Conservation (phyloP, 202 grass and related monocot genomes). For the Schoenoplectus tabernaemontani region DNA sequence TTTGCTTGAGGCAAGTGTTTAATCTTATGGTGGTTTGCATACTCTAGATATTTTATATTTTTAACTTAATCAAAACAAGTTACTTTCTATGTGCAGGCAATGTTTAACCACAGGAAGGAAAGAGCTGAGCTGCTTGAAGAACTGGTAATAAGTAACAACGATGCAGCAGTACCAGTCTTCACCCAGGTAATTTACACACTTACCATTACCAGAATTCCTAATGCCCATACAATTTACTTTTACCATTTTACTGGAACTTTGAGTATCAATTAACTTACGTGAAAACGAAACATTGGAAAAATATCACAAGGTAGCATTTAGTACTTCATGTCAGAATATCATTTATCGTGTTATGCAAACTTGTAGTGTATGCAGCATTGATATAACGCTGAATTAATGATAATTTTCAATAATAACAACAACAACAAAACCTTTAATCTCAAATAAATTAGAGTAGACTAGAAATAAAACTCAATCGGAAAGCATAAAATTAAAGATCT, state of each 20-base stretch:
- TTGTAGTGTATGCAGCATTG: not conserved
- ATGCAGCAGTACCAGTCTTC: slow-evolving; percentile 51
- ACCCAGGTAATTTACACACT: slow-evolving; percentile 36
- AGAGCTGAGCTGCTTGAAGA: slow-evolving; percentile 78
- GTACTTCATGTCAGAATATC: not conserved
- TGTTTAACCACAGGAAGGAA: slow-evolving; percentile 87
- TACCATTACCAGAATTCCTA: not conserved
- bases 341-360: no score
- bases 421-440: no score
- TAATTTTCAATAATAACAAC: no score
- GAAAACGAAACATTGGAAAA: not conserved
- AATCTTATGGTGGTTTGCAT: no score
- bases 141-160: slow-evolving; percentile 83
- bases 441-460: no score
- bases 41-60: no score
- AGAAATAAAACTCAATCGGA: no score
- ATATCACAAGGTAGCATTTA: not conserved
- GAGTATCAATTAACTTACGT: not conserved
- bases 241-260: not conserved
- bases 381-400: no score
- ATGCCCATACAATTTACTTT: not conserved
- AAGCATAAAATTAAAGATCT: no score
- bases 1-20: no score
- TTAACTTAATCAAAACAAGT: not conserved
- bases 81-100: slow-evolving; percentile 39